Conservation (phyloP, 192 early-diverging fungal genomes). For the Coemansia sp. region DNA sequence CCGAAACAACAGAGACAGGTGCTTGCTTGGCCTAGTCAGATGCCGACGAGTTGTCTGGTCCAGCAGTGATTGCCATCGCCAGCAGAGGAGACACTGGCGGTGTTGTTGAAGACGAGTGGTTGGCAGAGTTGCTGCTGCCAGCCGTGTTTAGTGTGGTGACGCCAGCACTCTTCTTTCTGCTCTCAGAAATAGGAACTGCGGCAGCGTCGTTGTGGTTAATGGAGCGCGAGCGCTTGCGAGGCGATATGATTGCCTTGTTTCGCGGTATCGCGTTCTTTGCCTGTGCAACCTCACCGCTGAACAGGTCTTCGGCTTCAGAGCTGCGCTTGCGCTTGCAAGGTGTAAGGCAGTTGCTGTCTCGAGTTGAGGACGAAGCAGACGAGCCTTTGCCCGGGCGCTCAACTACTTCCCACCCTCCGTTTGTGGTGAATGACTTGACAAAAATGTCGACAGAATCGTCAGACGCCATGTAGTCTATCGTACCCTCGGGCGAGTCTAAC, state of each 20-base stretch:
- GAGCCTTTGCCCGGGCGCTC: slow-evolving; percentile 8
- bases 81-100: neutral
- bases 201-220: slow-evolving; percentile 24
- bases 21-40: neutral
- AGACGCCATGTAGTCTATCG: slow-evolving; percentile 30
- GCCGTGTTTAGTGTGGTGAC: neutral
- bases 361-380: neutral
- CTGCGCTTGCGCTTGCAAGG: slow-evolving; percentile 54
- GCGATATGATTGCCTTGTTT: slow-evolving; percentile 34
- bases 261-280: slow-evolving; percentile 35
- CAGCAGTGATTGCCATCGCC: slow-evolving; percentile 1
- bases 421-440: slow-evolving; percentile 28
- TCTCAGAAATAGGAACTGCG: slow-evolving; percentile 20
- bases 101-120: neutral
- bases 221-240: slow-evolving; percentile 54
- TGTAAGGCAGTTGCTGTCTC: slow-evolving; percentile 30
- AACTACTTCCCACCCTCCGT: slow-evolving; percentile 43
- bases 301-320: slow-evolving; percentile 26
- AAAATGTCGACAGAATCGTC: slow-evolving; percentile 39
- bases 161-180: slow-evolving; percentile 2
- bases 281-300: slow-evolving; percentile 4
- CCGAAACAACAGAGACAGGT: neutral
- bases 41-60: slow-evolving; percentile 1
- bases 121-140: neutral
- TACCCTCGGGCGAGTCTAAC: slow-evolving; percentile 26